Conservation (phyloP, 495 filamentous ascomycete genomes). For the Neurospora sublineolata region DNA sequence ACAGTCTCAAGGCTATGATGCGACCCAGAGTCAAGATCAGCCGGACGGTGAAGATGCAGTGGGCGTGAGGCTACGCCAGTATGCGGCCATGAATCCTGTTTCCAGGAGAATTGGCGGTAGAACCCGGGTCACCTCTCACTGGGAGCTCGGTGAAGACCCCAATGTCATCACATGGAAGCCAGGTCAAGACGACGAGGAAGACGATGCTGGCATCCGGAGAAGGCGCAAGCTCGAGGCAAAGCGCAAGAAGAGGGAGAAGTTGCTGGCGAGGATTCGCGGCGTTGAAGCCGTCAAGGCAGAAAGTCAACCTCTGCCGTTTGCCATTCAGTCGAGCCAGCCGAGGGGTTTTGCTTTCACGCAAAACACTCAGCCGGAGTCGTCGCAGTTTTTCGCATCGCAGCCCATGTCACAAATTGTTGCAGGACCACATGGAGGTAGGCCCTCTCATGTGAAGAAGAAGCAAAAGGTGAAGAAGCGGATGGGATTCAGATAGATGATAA, state of each 20-base stretch:
- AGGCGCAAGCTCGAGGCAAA: conserved; percentile 6
- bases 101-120: background rate
- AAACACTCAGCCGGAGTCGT: background rate
- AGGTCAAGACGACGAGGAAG: conserved; percentile 4
- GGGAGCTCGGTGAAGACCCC: conserved; percentile 14
- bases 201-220: conserved; percentile 7
- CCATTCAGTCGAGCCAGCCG: conserved; percentile 3
- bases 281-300: background rate
- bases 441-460: conserved; percentile 6
- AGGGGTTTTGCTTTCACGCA: background rate
- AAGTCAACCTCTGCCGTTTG: background rate
- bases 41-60: conserved; percentile 3
- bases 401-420: conserved; percentile 13
- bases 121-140: conserved; percentile 7
- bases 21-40: background rate
- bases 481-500: conserved; percentile 7
- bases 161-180: conserved; percentile 10
- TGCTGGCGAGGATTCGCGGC: conserved; percentile 9
- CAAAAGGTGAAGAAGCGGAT: conserved; percentile 7
- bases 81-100: conserved; percentile 7
- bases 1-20: background rate
- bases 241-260: conserved; percentile 6
- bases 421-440: conserved; percentile 6
- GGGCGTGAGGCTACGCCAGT: conserved; percentile 13
- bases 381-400: conserved; percentile 2